Percentiles rank a stretch among this genome's conserved stretches.
Conservation (phyloP, 768 basidiomycete species). For the Saitozyma podzolica region DNA sequence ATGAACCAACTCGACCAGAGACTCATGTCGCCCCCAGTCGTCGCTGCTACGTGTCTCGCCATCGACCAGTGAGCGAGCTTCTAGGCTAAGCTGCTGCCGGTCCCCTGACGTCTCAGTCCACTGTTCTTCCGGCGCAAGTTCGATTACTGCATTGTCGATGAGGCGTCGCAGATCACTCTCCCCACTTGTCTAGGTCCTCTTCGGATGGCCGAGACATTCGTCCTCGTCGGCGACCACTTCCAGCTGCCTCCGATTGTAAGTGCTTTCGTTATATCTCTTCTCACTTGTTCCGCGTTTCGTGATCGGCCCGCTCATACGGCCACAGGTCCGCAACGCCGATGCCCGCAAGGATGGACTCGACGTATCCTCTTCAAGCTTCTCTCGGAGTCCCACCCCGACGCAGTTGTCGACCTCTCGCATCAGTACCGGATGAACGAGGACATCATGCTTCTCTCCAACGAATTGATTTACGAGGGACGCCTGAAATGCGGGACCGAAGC, state of each 20-base stretch:
- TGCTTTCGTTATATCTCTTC: neutral
- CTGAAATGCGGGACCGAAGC: conserved; percentile 74
- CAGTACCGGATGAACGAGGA: conserved; percentile 98
- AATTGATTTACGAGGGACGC: conserved; percentile 75
- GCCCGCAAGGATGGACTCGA: conserved; percentile 87
- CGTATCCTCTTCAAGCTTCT: conserved; percentile 84
- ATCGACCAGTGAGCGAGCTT: conserved; percentile 77
- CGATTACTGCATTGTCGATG: conserved; percentile 96
- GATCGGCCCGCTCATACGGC: neutral
- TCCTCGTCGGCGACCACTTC: conserved; percentile 95
- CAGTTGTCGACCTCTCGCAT: conserved; percentile 78
- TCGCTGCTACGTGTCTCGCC: conserved; percentile 91
- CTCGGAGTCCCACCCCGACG: conserved; percentile 79
- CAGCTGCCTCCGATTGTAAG: conserved; percentile 90
- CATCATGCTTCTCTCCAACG: conserved; percentile 88
- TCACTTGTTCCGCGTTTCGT: neutral
- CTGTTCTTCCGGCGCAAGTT: conserved; percentile 81
- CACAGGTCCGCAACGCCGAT: conserved; percentile 72
- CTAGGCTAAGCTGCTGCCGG: neutral
- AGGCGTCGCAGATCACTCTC: conserved; percentile 94
- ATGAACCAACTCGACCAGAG: conserved; percentile 81
- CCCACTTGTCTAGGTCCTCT: conserved; percentile 94
- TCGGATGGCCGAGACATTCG: conserved; percentile 82
- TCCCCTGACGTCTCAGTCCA: conserved; percentile 58
- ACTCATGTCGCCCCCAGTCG: conserved; percentile 83